Evolutionary conservation across 2,329 filamentous ascomycete species (phyloP), one percentile per base, ranked within the genome.

Genomic region (Ophiostoma montium): DNA sequence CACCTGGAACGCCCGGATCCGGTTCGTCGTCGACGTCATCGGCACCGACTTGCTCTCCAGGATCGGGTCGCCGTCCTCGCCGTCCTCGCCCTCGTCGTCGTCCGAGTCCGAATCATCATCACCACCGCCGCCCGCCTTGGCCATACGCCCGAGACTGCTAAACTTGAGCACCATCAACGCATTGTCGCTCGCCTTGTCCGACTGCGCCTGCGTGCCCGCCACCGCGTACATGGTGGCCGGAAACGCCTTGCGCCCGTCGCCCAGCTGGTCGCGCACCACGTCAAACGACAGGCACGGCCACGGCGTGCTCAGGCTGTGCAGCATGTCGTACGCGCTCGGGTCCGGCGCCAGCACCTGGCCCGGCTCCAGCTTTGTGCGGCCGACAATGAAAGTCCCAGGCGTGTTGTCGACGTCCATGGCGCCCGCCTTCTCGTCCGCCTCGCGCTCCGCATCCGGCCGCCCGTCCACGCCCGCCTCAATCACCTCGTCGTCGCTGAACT

Each of bases 251-350:
- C 92, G 83, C 65, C 87, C 81, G 62, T 95, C 84, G 57, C 92
- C 92, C 16, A 98, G 76, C 47, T 74, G 73, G 67, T 98, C 92
- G 58, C 76, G 82, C 54, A 98, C 67, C 52, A 98, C 83, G 63
- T 96, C 92, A 66, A 95, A 95, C 2, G 90, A 96, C 15, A 98
- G 76, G 63, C 92, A 98, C 3, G 92, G 92, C 92, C 92, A 98
- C 1, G 88, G 88, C 8, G 89, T 89, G 65, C 84, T 92, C 55
- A 98, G 76, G 53, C 80, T 87, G 71, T 98, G 92, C 52, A 98
- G 79, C 88, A 98, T 94, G 64, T 95, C 84, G 70, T 98, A 98
- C 6, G 90, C 90, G n/a, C 85, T 86, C 52, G 86, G 74, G 66
- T 98, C 92, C 13, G 92, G 90, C 3, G 88, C 80, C 50, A 98